Conservation (phyloP, 1,284 basidiomycete genomes). For the Sporisorium reilianum region DNA sequence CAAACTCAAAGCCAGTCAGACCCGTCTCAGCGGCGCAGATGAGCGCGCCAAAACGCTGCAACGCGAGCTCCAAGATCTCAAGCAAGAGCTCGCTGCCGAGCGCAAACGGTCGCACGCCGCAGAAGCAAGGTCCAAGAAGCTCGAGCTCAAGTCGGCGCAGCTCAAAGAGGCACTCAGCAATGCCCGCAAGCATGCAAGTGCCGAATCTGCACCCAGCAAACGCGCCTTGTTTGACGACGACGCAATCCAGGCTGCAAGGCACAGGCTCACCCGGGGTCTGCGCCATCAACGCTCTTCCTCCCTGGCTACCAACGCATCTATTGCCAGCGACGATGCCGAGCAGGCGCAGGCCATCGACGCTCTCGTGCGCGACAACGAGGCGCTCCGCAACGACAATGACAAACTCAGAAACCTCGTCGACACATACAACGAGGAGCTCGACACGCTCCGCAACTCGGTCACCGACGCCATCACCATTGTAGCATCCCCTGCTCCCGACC, state of each 20-base stretch:
- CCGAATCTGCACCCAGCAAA: constrained; percentile 15
- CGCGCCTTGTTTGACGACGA: constrained; percentile 37
- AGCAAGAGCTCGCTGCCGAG: constrained; percentile 83
- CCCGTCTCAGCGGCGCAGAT: constrained; percentile 74
- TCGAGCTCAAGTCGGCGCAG: constrained; percentile 31
- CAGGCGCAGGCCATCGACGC: constrained; percentile 27
- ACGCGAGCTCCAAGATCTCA: constrained; percentile 82
- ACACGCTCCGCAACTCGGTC: constrained; percentile 41
- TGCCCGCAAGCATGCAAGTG: constrained; percentile 29
- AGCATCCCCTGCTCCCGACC: constrained; percentile 28
- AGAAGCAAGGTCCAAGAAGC: constrained; percentile 76
- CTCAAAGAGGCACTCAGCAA: constrained; percentile 45
- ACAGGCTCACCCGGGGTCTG: constrained; percentile 36
- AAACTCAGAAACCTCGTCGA: constrained; percentile 52
- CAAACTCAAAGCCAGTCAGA: constrained; percentile 78
- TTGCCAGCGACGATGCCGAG: constrained; percentile 16
- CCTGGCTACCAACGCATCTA: constrained; percentile 9
- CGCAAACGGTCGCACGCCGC: constrained; percentile 78
- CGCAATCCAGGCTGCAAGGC: constrained; percentile 34
- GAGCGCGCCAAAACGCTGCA: constrained; percentile 22
- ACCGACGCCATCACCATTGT: constrained; percentile 29
- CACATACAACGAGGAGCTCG: constrained; percentile 58
- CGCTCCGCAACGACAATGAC: constrained; percentile 40
- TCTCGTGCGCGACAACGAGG: constrained; percentile 54
- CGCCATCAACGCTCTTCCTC: constrained; percentile 28